These are phyloP conservation scores for Wickerhamiella sergipiensis DNA, from an alignment of 805 yeast species.

Conservation along the genomic window DNA sequence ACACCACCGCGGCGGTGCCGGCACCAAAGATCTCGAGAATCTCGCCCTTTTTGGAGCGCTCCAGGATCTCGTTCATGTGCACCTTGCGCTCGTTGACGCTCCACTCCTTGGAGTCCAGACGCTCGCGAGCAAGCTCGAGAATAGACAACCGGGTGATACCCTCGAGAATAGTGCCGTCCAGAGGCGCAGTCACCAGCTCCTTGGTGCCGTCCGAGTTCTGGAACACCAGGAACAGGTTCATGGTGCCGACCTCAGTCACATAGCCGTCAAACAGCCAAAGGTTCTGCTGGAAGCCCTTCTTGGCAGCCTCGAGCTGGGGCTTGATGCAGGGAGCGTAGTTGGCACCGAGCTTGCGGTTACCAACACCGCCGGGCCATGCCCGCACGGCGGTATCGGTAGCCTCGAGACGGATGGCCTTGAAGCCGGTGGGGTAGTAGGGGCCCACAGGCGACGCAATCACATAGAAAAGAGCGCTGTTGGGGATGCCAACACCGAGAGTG, in stretches of 20 bases:
- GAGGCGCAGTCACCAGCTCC: conserved; percentile 89
- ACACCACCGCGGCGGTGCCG: conserved; percentile 95
- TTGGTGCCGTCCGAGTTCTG: conserved; percentile 65
- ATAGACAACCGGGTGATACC: conserved; percentile 95
- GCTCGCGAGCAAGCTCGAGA: conserved; percentile 60
- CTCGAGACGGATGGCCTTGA: conserved; percentile 87
- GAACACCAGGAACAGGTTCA: conserved; percentile 88
- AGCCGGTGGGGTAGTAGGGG: conserved; percentile 88
- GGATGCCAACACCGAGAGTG: conserved; percentile 75
- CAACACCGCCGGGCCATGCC: conserved; percentile 99
- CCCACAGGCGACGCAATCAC: conserved; percentile 95
- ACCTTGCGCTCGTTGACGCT: conserved; percentile 67
- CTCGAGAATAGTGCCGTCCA: conserved; percentile 92
- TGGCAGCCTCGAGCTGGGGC: conserved; percentile 84
- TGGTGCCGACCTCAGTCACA: conserved; percentile 94
- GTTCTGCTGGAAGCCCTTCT: conserved; percentile 88
- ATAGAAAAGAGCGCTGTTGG: conserved; percentile 66
- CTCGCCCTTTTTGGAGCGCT: conserved; percentile 65
- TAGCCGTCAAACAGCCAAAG: conserved; percentile 83
- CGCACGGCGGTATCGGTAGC: conserved; percentile 94
- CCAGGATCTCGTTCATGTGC: conserved; percentile 68
- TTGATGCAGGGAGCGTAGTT: conserved; percentile 92
- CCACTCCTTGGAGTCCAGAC: conserved; percentile 69
- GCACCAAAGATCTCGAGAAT: conserved; percentile 91
- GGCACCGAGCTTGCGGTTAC: conserved; percentile 92